phyloP scores from a whole-genome alignment of 768 basidiomycete genomes.

The Termitomyces sp. region DNA sequence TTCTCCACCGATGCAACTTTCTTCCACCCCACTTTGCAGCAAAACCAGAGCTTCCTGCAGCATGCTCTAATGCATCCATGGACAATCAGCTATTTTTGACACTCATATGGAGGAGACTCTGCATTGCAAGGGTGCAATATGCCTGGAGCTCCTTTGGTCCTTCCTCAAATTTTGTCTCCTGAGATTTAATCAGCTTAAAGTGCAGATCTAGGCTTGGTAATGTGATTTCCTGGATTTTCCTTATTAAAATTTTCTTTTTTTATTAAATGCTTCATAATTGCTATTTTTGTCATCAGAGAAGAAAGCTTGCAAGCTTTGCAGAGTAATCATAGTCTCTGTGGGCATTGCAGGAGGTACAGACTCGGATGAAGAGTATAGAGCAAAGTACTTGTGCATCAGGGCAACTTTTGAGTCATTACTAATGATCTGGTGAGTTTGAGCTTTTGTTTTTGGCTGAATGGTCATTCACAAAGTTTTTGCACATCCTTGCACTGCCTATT shows the following conservation, averaged over 20 bases:
- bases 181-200: no score
- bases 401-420: no score
- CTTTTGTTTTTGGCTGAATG: no score
- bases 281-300: not conserved
- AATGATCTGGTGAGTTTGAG: no score
- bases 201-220: not conserved
- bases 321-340: not conserved
- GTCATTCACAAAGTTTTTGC: no score
- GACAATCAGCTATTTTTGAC: not conserved
- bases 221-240: not conserved
- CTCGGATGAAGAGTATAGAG: not conserved
- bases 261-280: not conserved
- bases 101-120: not conserved
- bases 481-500: not conserved
- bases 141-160: not conserved
- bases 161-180: not conserved
- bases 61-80: not conserved
- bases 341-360: not conserved
- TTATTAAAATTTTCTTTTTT: no score
- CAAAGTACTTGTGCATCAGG: no score
- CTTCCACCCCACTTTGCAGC: no score
- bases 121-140: not conserved
- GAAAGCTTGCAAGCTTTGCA: not conserved
- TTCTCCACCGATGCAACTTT: no score
- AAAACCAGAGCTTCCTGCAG: no score